Base-by-base conservation (phyloP, 1,284 basidiomycete species). In the Puccinia novopanici region DNA sequence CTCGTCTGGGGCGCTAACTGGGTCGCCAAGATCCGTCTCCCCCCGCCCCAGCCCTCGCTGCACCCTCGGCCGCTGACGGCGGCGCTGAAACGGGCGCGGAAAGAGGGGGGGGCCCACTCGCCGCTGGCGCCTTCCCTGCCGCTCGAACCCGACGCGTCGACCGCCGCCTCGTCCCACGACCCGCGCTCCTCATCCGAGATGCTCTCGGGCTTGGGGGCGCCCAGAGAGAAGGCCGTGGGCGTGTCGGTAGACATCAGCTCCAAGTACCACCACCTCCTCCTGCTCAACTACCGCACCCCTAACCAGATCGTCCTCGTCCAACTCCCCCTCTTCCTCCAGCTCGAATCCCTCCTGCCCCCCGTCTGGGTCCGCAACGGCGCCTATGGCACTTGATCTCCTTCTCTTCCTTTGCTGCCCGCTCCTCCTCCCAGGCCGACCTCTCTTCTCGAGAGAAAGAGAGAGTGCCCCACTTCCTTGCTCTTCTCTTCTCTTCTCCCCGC, bases 291-390 rank as follows among this genome's bases (percentile, higher is more conserved):
- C 30, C n/a, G 71, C 3, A 22, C 37, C 17, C 40, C 17, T 19
- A 17, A 70, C 17, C 52, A 71, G 13, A 40, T 71, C 52, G 67
- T 78, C 34, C 24, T 78, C 55, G 67, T 78, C 34, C 52, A 71
- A 37, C 52, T 52, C 55, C 76, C 76, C 12, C 71, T 78, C 55
- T 78, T 78, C 42, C 15, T 57, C 59, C 30, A n/a, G 50, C 19
- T 9, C 19, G 15, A 19, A n/a, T n/a, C 30, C 59, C n/a, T 4
- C 6, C 15, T 63, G 19, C 61, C 61, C 19, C 61, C 61, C 61
- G 61, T 63, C 3, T 77, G 75, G 74, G 22, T 15, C 15, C 57
- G 74, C 19, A 59, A 52, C 9, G 72, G 52, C 34, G 72, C 52
- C 10, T 74, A 74, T 59, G 72, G 72, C 19, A 74, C 72, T 57